Conservation (phyloP, 2,329 filamentous ascomycete species). For the Juglanconis sp. region DNA sequence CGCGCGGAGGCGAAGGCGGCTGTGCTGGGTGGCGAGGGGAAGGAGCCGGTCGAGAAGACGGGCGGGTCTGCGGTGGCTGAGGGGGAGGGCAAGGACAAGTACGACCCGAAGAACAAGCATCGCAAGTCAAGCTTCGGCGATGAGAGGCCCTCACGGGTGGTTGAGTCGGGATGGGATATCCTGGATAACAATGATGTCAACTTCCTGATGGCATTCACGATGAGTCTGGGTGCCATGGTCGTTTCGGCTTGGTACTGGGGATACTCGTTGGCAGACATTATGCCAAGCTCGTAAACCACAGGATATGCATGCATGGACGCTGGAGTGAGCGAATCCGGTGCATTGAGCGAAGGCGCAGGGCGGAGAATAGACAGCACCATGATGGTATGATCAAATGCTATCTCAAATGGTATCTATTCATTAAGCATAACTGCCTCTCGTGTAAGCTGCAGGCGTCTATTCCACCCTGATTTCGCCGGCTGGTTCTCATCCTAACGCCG, state of each 20-base stretch:
- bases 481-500: too few species aligned
- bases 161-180: conserved; percentile 67
- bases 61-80: conserved; percentile 28
- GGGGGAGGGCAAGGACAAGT: conserved; percentile 36
- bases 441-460: too few species aligned
- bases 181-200: conserved; percentile 97
- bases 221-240: conserved; percentile 76
- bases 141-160: conserved; percentile 57
- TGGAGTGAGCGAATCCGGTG: neutral
- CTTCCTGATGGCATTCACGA: conserved; percentile 78
- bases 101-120: conserved; percentile 48
- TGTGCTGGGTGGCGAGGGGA: conserved; percentile 41
- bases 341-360: neutral
- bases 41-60: conserved; percentile 38
- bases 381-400: too few species aligned
- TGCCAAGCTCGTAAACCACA: neutral
- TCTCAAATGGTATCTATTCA: too few species aligned
- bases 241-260: conserved; percentile 60
- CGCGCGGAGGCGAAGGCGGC: conserved; percentile 13
- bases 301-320: neutral
- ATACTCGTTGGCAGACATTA: conserved; percentile 45
- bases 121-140: conserved; percentile 52
- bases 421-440: too few species aligned
- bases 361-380: too few species aligned
- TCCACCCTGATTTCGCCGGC: too few species aligned